A percentile compares a stretch with the other conserved stretches of the same genome.
phyloP scores from a whole-genome alignment of 441 rosid species.

The Brassica hybrid region DNA sequence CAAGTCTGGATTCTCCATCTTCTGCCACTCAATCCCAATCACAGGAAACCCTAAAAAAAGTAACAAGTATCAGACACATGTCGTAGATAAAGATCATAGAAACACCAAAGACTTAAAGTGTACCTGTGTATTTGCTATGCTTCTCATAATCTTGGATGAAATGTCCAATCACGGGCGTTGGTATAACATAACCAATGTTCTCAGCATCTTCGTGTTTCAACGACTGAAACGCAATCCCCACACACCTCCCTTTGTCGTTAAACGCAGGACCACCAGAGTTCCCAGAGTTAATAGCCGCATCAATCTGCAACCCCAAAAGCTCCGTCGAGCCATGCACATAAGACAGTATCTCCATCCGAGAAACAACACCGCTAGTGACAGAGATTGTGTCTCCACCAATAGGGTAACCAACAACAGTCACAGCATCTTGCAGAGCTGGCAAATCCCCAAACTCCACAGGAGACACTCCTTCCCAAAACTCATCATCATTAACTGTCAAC shows the following conservation, averaged over 20 bases:
- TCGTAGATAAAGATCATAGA: not conserved
- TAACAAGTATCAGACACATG: constrained; percentile 37
- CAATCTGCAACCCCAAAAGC: constrained; percentile 93
- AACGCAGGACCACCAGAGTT: constrained; percentile 99
- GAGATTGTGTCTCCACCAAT: constrained; percentile 97
- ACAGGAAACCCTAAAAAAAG: constrained; percentile 72
- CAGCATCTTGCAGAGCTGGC: constrained; percentile 97
- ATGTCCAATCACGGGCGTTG: constrained; percentile 91
- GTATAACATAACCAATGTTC: constrained; percentile 95
- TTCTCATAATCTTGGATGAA: constrained; percentile 90
- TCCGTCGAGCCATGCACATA: constrained; percentile 89
- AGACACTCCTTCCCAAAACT: constrained; percentile 89
- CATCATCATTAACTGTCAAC: constrained; percentile 86
- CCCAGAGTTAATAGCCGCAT: constrained; percentile 97
- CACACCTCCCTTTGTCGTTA: constrained; percentile 84
- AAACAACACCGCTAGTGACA: constrained; percentile 96
- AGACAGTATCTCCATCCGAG: constrained; percentile 85
- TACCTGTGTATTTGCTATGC: constrained; percentile 86
- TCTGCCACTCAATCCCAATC: constrained; percentile 98
- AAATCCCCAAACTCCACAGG: constrained; percentile 82
- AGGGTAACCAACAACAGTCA: constrained; percentile 96
- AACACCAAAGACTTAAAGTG: constrained; percentile 30
- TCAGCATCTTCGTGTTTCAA: constrained; percentile 91
- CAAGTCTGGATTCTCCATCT: constrained; percentile 95
- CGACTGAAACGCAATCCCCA: constrained; percentile 97